These are phyloP conservation scores for Dothidotthia symphoricarpi DNA, from an alignment of 2,329 filamentous ascomycete species.

Conservation along the genomic window DNA sequence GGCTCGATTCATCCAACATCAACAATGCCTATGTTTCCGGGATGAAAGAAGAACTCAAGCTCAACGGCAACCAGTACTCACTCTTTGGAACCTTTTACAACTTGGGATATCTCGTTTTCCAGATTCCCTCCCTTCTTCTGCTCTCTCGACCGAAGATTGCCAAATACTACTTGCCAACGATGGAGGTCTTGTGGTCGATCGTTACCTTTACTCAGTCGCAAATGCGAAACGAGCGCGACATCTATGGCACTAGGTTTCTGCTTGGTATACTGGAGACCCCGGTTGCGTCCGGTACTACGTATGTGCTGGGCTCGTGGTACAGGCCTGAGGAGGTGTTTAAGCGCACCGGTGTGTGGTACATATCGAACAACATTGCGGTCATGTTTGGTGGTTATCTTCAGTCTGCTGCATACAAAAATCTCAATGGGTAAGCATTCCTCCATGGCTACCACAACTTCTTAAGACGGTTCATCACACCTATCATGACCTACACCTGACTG, in stretches of 20 bases:
- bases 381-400: slow-evolving; percentile 61
- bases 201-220: slow-evolving; percentile 43
- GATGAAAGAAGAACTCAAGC: slow-evolving; percentile 32
- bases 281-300: slow-evolving; percentile 39
- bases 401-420: slow-evolving; percentile 53
- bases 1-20: slow-evolving; percentile 40
- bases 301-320: slow-evolving; percentile 45
- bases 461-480: too few species aligned
- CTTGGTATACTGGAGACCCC: slow-evolving; percentile 40
- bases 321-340: slow-evolving; percentile 51
- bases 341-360: slow-evolving; percentile 55
- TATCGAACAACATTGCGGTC: slow-evolving; percentile 53
- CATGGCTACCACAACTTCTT: too few species aligned
- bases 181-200: slow-evolving; percentile 45
- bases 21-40: slow-evolving; percentile 49
- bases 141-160: slow-evolving; percentile 41
- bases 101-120: slow-evolving; percentile 42
- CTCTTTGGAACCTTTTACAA: slow-evolving; percentile 48
- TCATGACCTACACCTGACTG: too few species aligned
- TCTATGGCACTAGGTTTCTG: slow-evolving; percentile 44
- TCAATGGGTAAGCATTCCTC: slow-evolving; percentile 44
- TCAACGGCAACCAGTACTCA: slow-evolving; percentile 60
- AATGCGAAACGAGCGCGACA: slow-evolving; percentile 40
- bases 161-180: slow-evolving; percentile 39
- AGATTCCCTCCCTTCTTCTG: slow-evolving; percentile 40